Conservation (phyloP, 1,139 yeast species). For the Suhomyces bribrorum region DNA sequence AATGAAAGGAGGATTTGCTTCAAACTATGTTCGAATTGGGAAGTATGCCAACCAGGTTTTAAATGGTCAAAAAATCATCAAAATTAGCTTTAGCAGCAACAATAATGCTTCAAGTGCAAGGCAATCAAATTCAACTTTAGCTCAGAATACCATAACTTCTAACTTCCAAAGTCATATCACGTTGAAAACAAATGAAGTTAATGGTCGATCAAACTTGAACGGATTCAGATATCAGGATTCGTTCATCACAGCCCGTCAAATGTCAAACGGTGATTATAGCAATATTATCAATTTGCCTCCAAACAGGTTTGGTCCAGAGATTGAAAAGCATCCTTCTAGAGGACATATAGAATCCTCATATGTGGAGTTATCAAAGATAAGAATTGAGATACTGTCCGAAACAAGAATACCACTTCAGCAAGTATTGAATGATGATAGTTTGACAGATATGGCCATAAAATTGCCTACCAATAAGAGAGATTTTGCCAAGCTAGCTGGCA, state of each 20-base stretch:
- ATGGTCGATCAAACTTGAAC: constrained; percentile 1
- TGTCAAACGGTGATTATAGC: constrained; percentile 17
- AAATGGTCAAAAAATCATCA: constrained; percentile 45
- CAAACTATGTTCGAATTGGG: constrained; percentile 70
- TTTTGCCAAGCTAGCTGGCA: constrained; percentile 44
- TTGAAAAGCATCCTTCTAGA: constrained; percentile 18
- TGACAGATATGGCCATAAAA: constrained; percentile 55
- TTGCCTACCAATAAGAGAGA: constrained; percentile 59
- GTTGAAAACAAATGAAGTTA: not conserved
- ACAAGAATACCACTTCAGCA: constrained; percentile 40
- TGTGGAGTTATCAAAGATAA: constrained; percentile 44
- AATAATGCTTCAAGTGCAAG: constrained; percentile 2
- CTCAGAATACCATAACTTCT: not conserved
- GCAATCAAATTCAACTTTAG: not conserved
- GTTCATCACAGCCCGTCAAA: constrained; percentile 32
- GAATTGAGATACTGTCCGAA: constrained; percentile 47
- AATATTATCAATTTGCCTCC: constrained; percentile 22
- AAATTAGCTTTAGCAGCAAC: constrained; percentile 29
- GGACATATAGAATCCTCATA: constrained; percentile 41
- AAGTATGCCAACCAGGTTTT: constrained; percentile 50
- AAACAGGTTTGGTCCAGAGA: constrained; percentile 14
- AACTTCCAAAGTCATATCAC: constrained; percentile 1
- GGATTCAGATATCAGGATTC: constrained; percentile 25
- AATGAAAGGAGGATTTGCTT: constrained; percentile 79
- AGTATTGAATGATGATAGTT: constrained; percentile 49